Evolutionary conservation across 2,329 filamentous ascomycete species (phyloP), one percentile per base, ranked within the genome.

Genomic region (Venturia aucupariae): DNA sequence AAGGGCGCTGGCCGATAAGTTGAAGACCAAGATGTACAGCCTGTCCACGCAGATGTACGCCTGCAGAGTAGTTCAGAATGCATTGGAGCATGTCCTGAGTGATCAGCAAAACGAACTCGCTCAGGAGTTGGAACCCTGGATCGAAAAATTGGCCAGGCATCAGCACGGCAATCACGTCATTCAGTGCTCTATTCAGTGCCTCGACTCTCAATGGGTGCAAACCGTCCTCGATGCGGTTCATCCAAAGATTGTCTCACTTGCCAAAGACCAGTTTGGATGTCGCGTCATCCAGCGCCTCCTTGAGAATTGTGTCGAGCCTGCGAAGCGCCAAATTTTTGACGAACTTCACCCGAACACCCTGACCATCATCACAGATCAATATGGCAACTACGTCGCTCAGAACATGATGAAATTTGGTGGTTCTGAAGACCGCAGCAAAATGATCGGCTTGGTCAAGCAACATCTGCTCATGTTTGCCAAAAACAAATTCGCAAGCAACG

Each of bases 161-260:
- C 86, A 91, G 72, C 94, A 97, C 69, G 94, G 93, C 64, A 99
- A 99, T 75, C 94, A 99, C 69, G 94, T 99, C 35, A 87, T 99
- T 22, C 94, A 97, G 71, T 96, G 96, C 75, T 88, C 93, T 11
- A 92, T 99, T 66, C 88, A 94, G 71, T 81, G 88, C 69, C 84
- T 93, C 65, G 90, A 90, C 0, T 84, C 86, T 1, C 81, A 90
- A 68, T 86, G 93, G 71, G 89, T 96, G 57, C 87, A 87, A 67
- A 95, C 95, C 76, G 88, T 97, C 74, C 88, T 96, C 77, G 83
- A 90, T 61, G 86, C 89, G 1, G 89, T 97, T 77, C 84, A 83
- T 61, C 88, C 87, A 10, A 86, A 92, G 66, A 87, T 96, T 24
- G 85, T 85, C 55, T 79, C 82, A 59, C 82, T 97, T 41, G 87